Percentiles rank a stretch among this genome's conserved stretches.
These are phyloP conservation scores for Trichoderma parareesei DNA, from an alignment of 495 filamentous ascomycete genomes.

Conservation along the genomic window DNA sequence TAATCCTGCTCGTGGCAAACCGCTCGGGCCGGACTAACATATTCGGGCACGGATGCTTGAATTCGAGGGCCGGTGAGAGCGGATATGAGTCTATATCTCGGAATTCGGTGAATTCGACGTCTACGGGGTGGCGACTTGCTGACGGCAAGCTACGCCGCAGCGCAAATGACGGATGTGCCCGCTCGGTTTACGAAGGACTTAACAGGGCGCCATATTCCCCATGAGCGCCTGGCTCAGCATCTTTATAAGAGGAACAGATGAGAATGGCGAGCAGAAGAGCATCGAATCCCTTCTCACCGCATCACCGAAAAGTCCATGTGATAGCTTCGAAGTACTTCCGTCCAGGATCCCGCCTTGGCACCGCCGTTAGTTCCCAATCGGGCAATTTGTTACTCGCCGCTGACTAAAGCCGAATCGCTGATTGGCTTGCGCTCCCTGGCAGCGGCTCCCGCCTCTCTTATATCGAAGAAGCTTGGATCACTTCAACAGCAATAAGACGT, in stretches of 20 bases:
- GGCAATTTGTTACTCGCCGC: neutral
- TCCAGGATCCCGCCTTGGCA: neutral
- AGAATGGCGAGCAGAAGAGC: neutral
- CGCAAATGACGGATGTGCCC: neutral
- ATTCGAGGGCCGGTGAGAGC: neutral
- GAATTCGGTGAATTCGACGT: neutral
- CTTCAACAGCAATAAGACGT: neutral
- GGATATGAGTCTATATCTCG: neutral
- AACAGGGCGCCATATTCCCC: neutral
- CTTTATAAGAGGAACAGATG: neutral
- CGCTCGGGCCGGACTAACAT: neutral
- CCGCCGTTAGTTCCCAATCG: neutral
- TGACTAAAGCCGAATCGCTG: neutral
- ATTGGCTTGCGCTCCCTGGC: neutral
- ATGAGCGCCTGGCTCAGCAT: too few species aligned
- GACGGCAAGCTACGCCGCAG: neutral
- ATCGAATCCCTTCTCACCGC: too few species aligned
- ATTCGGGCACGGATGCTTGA: neutral
- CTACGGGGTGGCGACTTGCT: neutral
- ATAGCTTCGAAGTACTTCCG: too few species aligned
- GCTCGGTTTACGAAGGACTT: conserved; percentile 3
- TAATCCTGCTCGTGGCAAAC: neutral
- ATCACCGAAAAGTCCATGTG: too few species aligned
- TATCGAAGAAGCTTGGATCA: neutral
- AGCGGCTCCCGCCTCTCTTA: neutral